Evolutionary conservation across 2,329 filamentous ascomycete genomes (phyloP), one percentile per base, ranked within the genome.

Genomic region (Fusarium devonianum): DNA sequence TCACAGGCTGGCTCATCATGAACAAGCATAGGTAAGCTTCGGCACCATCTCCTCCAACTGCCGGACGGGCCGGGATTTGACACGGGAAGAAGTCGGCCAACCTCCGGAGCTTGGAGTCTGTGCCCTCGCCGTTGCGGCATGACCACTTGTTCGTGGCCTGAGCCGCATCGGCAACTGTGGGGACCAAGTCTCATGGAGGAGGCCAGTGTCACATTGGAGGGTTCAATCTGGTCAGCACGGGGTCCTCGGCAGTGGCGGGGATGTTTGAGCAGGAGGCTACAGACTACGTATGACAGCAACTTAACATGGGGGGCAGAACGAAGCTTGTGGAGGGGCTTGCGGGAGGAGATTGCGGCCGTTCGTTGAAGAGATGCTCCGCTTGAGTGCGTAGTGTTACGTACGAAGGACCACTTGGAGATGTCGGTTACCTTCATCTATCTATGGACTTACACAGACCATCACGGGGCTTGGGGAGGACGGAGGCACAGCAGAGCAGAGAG

Each of bases 371-470:
- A 14, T 11, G 41, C 55, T 58, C 53, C 53, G 49, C 54, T 41
- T 26, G 14, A 41, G 22, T 56, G 45, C 55, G 46, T 58, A 51
- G 34, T 35, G 34, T 58, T 58, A 59, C 55, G 55, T 58, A 58
- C 45, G 29, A 44, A 43, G 7, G 16, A 21, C 34, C 41, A n/a
- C n/a, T n/a, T n/a, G n/a, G n/a, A n/a, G n/a, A n/a, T n/a, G n/a
- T n/a, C n/a, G n/a, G n/a, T n/a, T n/a, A n/a, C n/a, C n/a, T n/a
- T n/a, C n/a, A n/a, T n/a, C n/a, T 53, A 13, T n/a, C n/a, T 21
- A 28, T 58, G n/a, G 26, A 29, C 34, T 42, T 39, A 45, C 32
- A 45, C 23, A 7, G 53, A 40, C 21, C 23, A 21, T 21, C n/a
- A 14, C 14, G 12, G 28, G 16, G 28, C n/a, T 14, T 29, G 25